phyloP scores from a whole-genome alignment of 176 grass and related monocot species.

The Puccinellia tenuiflora region DNA sequence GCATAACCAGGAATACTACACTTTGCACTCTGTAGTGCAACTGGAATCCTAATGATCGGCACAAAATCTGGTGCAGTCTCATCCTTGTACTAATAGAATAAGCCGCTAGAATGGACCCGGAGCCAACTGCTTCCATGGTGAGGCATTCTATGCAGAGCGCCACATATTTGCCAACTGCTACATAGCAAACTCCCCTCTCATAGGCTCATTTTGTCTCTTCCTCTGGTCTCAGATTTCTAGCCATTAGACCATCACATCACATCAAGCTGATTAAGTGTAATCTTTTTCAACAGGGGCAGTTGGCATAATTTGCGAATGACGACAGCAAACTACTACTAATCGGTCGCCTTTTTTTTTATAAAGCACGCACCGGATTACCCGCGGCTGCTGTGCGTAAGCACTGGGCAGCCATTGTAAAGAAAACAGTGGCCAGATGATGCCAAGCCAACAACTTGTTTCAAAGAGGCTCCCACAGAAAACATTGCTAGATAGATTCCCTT shows the following conservation, averaged over 20 bases:
- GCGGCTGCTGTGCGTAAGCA: not conserved
- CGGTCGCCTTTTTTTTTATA: slow-evolving; percentile 2
- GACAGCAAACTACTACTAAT: slow-evolving; percentile 13
- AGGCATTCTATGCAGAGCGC: slow-evolving; percentile 22
- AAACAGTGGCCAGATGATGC: not conserved
- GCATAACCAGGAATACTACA: not conserved
- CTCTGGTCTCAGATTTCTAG: not conserved
- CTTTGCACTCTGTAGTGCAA: not conserved
- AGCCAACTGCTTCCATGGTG: slow-evolving; percentile 20
- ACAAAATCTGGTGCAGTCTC: not conserved
- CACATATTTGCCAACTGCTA: slow-evolving; percentile 15
- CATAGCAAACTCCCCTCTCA: slow-evolving; percentile 1
- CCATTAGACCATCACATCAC: slow-evolving; percentile 19
- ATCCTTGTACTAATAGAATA: not conserved
- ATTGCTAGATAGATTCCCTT: not conserved
- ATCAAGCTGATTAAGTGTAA: slow-evolving; percentile 8
- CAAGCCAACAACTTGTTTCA: slow-evolving; percentile 21
- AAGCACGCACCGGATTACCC: not conserved
- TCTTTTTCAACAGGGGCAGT: slow-evolving; percentile 24
- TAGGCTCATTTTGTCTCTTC: slow-evolving; percentile 32
- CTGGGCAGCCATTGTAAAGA: not conserved
- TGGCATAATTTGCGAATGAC: slow-evolving; percentile 38
- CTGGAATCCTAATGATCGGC: not conserved
- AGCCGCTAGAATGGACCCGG: not conserved
- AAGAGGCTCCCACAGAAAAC: not conserved